phyloP scores from a whole-genome alignment of 352 stramenopile genomes.

The Globisporangium emineosum region DNA sequence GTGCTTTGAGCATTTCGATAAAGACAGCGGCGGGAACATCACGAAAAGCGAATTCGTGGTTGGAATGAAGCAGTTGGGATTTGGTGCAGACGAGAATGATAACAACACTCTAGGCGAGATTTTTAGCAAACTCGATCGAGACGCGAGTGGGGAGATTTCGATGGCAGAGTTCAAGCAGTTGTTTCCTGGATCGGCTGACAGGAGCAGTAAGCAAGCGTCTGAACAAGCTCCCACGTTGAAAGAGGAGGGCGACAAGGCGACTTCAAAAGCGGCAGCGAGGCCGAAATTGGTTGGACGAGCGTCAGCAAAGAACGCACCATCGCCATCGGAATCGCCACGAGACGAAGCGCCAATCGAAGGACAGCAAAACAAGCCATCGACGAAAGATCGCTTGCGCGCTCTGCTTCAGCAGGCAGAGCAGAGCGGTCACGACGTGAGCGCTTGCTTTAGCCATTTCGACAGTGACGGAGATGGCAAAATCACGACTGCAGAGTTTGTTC shows the following conservation, averaged over 20 bases:
- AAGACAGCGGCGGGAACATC: constrained; percentile 65
- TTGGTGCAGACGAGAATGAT: constrained; percentile 23
- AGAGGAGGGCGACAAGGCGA: not conserved
- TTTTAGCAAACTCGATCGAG: constrained; percentile 52
- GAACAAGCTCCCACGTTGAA: not conserved
- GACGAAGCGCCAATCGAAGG: not conserved
- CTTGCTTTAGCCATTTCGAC: constrained; percentile 75
- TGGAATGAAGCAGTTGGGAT: constrained; percentile 50
- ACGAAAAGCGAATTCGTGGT: constrained; percentile 55
- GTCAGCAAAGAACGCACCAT: not conserved
- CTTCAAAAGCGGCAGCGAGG: not conserved
- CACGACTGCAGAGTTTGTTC: constrained; percentile 49
- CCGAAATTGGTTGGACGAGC: not conserved
- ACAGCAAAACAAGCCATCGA: not conserved
- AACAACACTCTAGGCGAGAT: constrained; percentile 34
- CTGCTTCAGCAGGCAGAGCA: constrained; percentile 36
- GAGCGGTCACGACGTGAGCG: constrained; percentile 42
- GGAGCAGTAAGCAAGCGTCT: not conserved
- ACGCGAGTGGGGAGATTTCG: constrained; percentile 63
- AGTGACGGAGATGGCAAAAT: constrained; percentile 55
- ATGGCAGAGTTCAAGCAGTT: constrained; percentile 63
- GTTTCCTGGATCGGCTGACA: constrained; percentile 20
- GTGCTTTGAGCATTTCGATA: constrained; percentile 87
- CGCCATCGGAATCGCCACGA: not conserved
- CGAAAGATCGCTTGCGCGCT: constrained; percentile 16